Evolutionary conservation across 768 basidiomycete genomes (phyloP), one percentile per base, ranked within the genome.

Genomic region (Rhodotorula toruloides): DNA sequence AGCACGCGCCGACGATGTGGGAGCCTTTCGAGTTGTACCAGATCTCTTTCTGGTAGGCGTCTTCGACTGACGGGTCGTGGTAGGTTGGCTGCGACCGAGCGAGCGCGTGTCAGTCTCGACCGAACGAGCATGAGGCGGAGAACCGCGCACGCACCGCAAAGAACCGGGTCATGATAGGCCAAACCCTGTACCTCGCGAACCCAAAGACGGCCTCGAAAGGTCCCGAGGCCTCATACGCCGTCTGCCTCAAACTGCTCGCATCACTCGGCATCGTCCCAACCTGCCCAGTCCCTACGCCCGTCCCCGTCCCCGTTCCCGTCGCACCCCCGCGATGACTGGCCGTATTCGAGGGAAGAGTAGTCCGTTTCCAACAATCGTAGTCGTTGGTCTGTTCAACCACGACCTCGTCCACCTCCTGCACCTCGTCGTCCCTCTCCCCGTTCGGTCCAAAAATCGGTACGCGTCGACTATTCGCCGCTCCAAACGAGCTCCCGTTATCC

Each of bases 361-460:
- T 84, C 75, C 81, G 43, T 16, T 83, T 61, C 61, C 72, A 67
- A 29, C 63, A 65, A 43, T 65, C 65, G 62, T 66, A 58, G 19
- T 72, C 61, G 29, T 54, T 87, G 39, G 81, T 78, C 53, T 87
- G 82, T 76, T 90, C 88, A 22, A 90, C 88, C 31, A 90, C 84
- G 29, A 89, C 83, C 78, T 87, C 83, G 76, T 90, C 83, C 6
- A 71, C 60, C 34, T 63, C 61, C 27, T 37, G 40, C 31, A 52
- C 58, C 25, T 57, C 61, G 2, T 64, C 52, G 42, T 49, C 31
- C 54, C 54, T 52, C 13, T 57, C 58, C 4, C 19, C 13, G 79
- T 82, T 71, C 4, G 76, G 75, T 31, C 74, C 68, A 1, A 72
- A 73, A 39, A 63, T 74, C 63, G 21, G 16, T 22, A 9, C 12